Evolutionary conservation across 352 stramenopile species (phyloP), one percentile per base, ranked within the genome.

Genomic region (Globisporangium nagaii): DNA sequence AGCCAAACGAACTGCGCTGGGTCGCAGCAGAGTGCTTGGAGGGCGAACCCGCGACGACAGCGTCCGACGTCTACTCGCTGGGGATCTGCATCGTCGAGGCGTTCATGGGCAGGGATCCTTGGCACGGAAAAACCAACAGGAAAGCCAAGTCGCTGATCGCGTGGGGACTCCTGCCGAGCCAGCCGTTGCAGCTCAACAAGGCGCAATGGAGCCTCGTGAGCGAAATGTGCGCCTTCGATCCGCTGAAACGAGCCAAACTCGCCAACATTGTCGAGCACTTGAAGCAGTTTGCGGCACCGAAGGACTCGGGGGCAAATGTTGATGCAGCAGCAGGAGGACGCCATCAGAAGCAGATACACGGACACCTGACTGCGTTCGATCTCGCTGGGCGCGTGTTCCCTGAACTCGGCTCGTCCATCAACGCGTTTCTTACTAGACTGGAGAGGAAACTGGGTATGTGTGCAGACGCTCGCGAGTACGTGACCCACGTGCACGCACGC

Each of bases 1-100:
- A 31, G 15, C 4, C 15, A 3, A 5, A 46, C 13, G 27, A 35
- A 4, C 4, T 35, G 25, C 32, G 35, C 4, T 58, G 27, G 37
- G n/a, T 17, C 13, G 51, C 39, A 6, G n/a, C 51, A 30, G 51
- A 58, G 39, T 50, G 51, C 25, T 20, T 50, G 15, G 24, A 36
- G 4, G 51, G 41, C 19, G 7, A 27, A 3, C 30, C 12, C 1
- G 31, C 51, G 17, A 41, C 51, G 11, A 15, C 22, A n/a, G 4
- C 28, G 41, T 58, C 39, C 9, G 42, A 39, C 25, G 15, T 58
- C 3, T 58, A 50, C 51, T 40, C 39, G 17, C 22, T 58, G 30
- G 39, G 37, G 13, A 50, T 50, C n/a, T 58, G 51, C 41, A 34
- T 50, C 19, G 1, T 58, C 11, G 51, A 58, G 40, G 37, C 40